Percentiles rank a stretch among this genome's conserved stretches.
Evolutionary conservation across 2,329 filamentous ascomycete species (phyloP).

Genomic region (Fusarium tjaetaba): DNA sequence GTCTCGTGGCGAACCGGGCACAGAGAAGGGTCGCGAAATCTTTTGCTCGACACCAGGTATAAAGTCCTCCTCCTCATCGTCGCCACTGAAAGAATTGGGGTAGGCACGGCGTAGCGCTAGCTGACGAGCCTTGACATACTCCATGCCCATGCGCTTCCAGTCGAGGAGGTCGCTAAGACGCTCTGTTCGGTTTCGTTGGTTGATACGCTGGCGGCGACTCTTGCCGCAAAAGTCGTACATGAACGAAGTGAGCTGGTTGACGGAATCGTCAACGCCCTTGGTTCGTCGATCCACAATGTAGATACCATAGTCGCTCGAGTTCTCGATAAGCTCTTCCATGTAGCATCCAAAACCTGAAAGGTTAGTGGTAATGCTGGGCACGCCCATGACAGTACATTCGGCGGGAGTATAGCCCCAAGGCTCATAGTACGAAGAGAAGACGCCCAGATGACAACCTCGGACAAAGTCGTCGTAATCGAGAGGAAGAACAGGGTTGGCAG

Average conservation of each 20-base stretch:
- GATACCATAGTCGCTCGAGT: slow-evolving; percentile 97
- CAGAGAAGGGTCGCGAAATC: slow-evolving; percentile 92
- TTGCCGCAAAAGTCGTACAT: slow-evolving; percentile 97
- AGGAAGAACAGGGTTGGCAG: slow-evolving; percentile 91
- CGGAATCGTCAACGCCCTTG: slow-evolving; percentile 96
- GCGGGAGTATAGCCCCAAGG: slow-evolving; percentile 99
- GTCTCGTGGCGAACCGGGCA: slow-evolving; percentile 91
- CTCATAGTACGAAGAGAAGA: slow-evolving; percentile 98
- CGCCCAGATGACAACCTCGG: slow-evolving; percentile 91
- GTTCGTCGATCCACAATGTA: slow-evolving; percentile 96
- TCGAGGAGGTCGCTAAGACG: slow-evolving; percentile 93
- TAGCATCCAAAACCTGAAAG: slow-evolving; percentile 98
- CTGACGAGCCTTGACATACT: slow-evolving; percentile 97
- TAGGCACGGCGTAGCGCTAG: slow-evolving; percentile 92
- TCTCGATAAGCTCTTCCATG: slow-evolving; percentile 99
- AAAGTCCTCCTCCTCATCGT: slow-evolving; percentile 86
- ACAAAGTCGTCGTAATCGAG: slow-evolving; percentile 99
- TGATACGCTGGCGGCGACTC: slow-evolving; percentile 95
- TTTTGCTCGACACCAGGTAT: slow-evolving; percentile 94
- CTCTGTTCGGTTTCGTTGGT: slow-evolving; percentile 97
- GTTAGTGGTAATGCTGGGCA: slow-evolving; percentile 98
- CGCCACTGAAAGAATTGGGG: slow-evolving; percentile 82
- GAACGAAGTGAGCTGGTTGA: slow-evolving; percentile 86
- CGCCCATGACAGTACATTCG: slow-evolving; percentile 98
- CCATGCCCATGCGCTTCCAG: slow-evolving; percentile 99